These are phyloP conservation scores for Viola pubescens DNA, from an alignment of 441 rosid genomes.

Conservation along the genomic window DNA sequence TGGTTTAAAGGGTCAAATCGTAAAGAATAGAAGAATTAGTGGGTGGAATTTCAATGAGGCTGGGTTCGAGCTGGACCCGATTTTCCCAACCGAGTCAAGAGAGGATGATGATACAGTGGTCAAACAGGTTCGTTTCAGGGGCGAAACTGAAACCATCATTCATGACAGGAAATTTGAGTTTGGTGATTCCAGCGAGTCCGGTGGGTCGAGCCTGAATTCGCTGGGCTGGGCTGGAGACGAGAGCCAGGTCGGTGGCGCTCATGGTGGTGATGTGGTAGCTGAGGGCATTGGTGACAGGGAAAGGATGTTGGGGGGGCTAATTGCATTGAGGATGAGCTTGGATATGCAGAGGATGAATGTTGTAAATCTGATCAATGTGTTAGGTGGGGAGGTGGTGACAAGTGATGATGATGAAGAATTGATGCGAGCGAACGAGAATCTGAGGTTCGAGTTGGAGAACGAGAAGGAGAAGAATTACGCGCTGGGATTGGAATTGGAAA, in stretches of 20 bases:
- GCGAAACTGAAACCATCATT: constrained; percentile 26
- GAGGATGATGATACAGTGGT: constrained; percentile 18
- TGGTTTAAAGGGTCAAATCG: constrained; percentile 9
- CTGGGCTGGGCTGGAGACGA: constrained; percentile 4
- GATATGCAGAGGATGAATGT: constrained; percentile 58
- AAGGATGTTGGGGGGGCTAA: constrained; percentile 38
- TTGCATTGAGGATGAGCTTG: constrained; percentile 49
- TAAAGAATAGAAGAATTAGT: constrained; percentile 65
- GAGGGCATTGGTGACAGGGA: constrained; percentile 24
- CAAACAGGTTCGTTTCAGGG: constrained; percentile 29
- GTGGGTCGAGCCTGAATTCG: constrained; percentile 19
- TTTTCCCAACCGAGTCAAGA: constrained; percentile 38
- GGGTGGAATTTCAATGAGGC: constrained; percentile 84
- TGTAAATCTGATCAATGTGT: constrained; percentile 29
- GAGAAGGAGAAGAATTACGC: constrained; percentile 46
- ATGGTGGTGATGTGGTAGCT: neutral
- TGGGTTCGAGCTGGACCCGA: constrained; percentile 60
- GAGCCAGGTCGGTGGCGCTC: neutral
- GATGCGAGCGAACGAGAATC: constrained; percentile 34
- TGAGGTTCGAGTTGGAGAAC: constrained; percentile 44
- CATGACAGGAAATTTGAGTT: constrained; percentile 12
- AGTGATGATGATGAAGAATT: constrained; percentile 28
- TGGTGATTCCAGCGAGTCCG: constrained; percentile 17
- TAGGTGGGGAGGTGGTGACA: constrained; percentile 36
- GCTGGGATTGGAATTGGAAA: constrained; percentile 41